Evolutionary conservation across 768 basidiomycete genomes (phyloP).

Genomic region (Leccinum obscurum): DNA sequence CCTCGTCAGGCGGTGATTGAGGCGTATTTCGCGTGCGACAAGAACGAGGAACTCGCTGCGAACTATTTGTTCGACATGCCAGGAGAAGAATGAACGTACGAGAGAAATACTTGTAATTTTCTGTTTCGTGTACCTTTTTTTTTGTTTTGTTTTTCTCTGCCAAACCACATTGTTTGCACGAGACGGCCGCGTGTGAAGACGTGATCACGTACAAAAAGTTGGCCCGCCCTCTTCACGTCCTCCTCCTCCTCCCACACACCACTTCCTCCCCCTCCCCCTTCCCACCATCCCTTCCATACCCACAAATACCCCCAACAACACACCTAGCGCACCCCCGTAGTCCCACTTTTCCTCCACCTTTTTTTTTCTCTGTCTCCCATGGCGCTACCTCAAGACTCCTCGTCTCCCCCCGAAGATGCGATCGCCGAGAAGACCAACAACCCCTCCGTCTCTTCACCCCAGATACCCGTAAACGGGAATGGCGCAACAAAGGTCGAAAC

Average conservation of each 20-base stretch:
- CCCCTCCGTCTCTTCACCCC: constrained; percentile 14
- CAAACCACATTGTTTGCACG: constrained; percentile 31
- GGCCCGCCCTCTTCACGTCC: constrained; percentile 21
- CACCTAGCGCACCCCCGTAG: not conserved
- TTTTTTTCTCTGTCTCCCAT: constrained; percentile 16
- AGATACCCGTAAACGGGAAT: constrained; percentile 28
- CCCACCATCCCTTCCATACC: constrained; percentile 24
- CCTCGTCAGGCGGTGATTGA: constrained; percentile 76
- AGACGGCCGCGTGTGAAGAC: constrained; percentile 28
- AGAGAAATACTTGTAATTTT: not conserved
- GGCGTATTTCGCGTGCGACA: constrained; percentile 94
- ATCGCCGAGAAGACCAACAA: constrained; percentile 25
- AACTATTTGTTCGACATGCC: constrained; percentile 88
- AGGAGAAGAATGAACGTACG: constrained; percentile 37
- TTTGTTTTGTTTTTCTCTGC: not conserved
- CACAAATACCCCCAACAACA: constrained; percentile 24
- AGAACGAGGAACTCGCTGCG: constrained; percentile 95
- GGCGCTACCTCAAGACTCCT: constrained; percentile 25
- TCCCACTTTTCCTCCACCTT: not conserved
- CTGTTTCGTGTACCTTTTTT: constrained; percentile 5
- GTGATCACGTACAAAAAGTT: constrained; percentile 33
- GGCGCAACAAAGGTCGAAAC: constrained; percentile 21
- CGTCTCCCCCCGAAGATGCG: constrained; percentile 16
- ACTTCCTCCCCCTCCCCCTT: constrained; percentile 9
- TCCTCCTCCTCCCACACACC: constrained; percentile 20